Evolutionary conservation across 2,329 filamentous ascomycete genomes (phyloP).

Genomic region (Coleophoma crateriformis): DNA sequence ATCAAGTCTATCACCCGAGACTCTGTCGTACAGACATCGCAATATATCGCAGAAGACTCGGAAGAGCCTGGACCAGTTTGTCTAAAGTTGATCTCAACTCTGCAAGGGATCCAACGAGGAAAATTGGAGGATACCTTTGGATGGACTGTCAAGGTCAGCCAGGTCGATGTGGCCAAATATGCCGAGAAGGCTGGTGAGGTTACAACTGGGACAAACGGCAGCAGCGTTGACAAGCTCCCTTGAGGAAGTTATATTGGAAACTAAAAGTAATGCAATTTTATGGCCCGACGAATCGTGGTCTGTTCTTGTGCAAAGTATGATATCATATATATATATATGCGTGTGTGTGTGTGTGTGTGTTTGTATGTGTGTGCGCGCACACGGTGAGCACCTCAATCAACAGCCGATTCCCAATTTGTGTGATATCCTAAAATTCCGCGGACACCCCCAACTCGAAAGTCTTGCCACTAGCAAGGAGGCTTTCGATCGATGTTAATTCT

Average conservation of each 20-base stretch:
- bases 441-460: too few species aligned
- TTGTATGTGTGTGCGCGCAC: too few species aligned
- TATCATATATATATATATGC: too few species aligned
- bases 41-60: slow-evolving; percentile 47
- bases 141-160: slow-evolving; percentile 24
- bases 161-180: slow-evolving; percentile 22
- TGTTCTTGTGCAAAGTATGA: too few species aligned
- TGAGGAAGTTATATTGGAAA: background rate
- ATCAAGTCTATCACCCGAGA: slow-evolving; percentile 83
- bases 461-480: too few species aligned
- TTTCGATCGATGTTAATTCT: too few species aligned
- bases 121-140: slow-evolving; percentile 60
- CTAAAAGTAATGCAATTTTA: background rate
- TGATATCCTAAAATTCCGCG: too few species aligned
- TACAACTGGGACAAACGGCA: slow-evolving; percentile 15
- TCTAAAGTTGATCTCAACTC: slow-evolving; percentile 63
- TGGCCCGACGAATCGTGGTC: background rate
- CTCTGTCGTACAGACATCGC: slow-evolving; percentile 42
- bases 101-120: slow-evolving; percentile 83
- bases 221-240: slow-evolving; percentile 11
- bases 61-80: slow-evolving; percentile 71
- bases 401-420: too few species aligned
- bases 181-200: slow-evolving; percentile 5
- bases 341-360: too few species aligned
- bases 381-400: too few species aligned